Evolutionary conservation across 176 grass and related monocot species (phyloP).

Genomic region (Dactylis glomerata): DNA sequence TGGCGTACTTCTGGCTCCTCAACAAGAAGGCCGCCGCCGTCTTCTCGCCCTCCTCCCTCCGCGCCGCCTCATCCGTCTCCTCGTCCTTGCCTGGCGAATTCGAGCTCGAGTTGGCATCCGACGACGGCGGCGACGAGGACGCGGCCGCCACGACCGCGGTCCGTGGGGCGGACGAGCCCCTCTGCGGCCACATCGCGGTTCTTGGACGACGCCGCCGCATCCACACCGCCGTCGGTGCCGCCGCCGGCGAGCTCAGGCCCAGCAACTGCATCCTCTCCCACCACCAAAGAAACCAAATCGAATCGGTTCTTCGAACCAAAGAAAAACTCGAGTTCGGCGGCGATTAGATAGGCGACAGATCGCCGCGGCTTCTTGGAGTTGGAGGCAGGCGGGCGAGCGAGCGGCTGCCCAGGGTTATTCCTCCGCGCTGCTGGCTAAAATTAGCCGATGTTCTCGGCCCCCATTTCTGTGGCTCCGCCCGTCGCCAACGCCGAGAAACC

Average conservation of each 20-base stretch:
- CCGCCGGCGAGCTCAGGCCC: conserved; percentile 21
- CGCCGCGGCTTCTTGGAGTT: conserved; percentile 1
- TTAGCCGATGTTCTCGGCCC: conserved; percentile 28
- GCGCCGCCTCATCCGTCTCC: conserved; percentile 22
- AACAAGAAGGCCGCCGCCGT: conserved; percentile 43
- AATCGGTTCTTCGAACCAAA: neutral
- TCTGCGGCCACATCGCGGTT: conserved; percentile 30
- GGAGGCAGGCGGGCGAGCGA: conserved; percentile 23
- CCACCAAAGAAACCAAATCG: conserved; percentile 1
- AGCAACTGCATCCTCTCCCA: conserved; percentile 39
- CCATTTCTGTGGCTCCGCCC: conserved; percentile 46
- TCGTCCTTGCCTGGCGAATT: conserved; percentile 29
- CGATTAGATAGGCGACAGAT: conserved; percentile 18
- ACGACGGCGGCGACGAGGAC: conserved; percentile 23
- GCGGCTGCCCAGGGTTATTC: conserved; percentile 25
- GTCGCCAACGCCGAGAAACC: conserved; percentile 21
- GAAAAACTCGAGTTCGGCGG: neutral
- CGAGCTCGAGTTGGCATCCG: conserved; percentile 43
- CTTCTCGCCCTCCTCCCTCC: conserved; percentile 32
- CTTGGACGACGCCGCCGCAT: conserved; percentile 12
- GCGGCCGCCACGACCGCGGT: conserved; percentile 28
- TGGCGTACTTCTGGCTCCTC: conserved; percentile 64
- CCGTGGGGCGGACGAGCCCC: neutral
- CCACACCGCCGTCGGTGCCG: conserved; percentile 4
- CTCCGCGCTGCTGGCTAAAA: conserved; percentile 33